These are phyloP conservation scores for Scenedesmus sp. DNA, from an alignment of 163 green algal genomes.

Conservation along the genomic window DNA sequence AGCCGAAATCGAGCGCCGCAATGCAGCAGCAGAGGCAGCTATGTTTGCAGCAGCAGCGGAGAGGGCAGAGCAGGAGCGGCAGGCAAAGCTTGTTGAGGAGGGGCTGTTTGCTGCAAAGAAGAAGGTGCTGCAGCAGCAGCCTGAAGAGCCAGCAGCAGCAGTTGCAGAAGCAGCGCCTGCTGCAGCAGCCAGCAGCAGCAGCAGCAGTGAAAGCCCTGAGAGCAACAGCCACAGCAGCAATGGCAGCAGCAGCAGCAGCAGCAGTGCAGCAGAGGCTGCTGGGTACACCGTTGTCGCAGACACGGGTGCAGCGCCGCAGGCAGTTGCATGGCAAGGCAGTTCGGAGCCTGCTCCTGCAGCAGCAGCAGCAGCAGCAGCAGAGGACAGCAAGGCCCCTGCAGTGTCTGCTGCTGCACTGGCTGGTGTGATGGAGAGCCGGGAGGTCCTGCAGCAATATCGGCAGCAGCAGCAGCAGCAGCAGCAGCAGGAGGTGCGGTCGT, in stretches of 20 bases:
- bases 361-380: slow-evolving; percentile 11
- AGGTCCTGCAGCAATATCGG: slow-evolving; percentile 26
- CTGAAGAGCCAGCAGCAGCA: background rate
- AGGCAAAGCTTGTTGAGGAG: slow-evolving; percentile 38
- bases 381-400: background rate
- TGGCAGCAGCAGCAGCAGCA: slow-evolving; percentile 3
- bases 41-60: slow-evolving; percentile 17
- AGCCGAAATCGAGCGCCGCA: slow-evolving; percentile 38
- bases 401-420: slow-evolving; percentile 5
- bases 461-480: slow-evolving; percentile 23
- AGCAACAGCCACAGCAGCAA: slow-evolving; percentile 21
- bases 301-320: background rate
- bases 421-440: background rate
- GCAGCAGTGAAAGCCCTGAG: background rate
- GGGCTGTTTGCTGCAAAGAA: slow-evolving; percentile 14
- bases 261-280: background rate
- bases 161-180: slow-evolving; percentile 4
- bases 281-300: slow-evolving; percentile 39
- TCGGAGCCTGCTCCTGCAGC: background rate
- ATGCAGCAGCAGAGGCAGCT: slow-evolving; percentile 10
- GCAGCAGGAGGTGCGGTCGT: background rate
- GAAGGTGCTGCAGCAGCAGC: slow-evolving; percentile 18
- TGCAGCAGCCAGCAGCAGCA: background rate
- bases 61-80: slow-evolving; percentile 10
- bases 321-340: slow-evolving; percentile 29